Percentiles rank a stretch among this genome's conserved stretches.
Evolutionary conservation across 2,329 filamentous ascomycete species (phyloP).

Genomic region (Trichoderma gracile): DNA sequence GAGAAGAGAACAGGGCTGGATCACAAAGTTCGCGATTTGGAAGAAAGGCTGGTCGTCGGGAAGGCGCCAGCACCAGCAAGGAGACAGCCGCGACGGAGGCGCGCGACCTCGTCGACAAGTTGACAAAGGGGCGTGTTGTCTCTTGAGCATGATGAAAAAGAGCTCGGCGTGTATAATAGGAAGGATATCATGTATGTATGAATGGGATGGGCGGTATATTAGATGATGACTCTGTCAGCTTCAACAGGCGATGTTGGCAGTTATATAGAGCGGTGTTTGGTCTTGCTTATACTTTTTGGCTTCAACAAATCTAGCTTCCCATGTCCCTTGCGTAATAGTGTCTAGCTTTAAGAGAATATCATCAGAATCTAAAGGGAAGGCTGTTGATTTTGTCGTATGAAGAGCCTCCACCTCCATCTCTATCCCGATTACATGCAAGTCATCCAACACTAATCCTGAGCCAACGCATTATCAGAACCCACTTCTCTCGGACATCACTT

Average conservation of each 20-base stretch:
- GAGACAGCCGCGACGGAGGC: conserved; percentile 22
- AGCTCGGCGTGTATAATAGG: background rate
- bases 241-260: background rate
- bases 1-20: background rate
- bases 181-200: background rate
- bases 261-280: background rate
- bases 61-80: conserved; percentile 1
- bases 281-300: background rate
- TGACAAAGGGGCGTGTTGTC: conserved; percentile 10
- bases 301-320: background rate
- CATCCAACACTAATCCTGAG: no score
- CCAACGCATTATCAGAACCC: no score
- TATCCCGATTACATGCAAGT: no score
- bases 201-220: no score
- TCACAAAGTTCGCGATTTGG: conserved; percentile 12
- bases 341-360: no score
- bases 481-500: no score
- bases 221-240: background rate
- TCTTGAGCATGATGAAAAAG: background rate
- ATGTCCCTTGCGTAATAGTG: no score
- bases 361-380: no score
- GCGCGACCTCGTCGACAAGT: conserved; percentile 22
- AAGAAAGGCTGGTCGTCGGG: background rate
- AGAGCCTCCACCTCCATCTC: no score
- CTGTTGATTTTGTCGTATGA: no score